These are phyloP conservation scores for Boletus bicolor DNA, from an alignment of 768 basidiomycete genomes.

Conservation along the genomic window DNA sequence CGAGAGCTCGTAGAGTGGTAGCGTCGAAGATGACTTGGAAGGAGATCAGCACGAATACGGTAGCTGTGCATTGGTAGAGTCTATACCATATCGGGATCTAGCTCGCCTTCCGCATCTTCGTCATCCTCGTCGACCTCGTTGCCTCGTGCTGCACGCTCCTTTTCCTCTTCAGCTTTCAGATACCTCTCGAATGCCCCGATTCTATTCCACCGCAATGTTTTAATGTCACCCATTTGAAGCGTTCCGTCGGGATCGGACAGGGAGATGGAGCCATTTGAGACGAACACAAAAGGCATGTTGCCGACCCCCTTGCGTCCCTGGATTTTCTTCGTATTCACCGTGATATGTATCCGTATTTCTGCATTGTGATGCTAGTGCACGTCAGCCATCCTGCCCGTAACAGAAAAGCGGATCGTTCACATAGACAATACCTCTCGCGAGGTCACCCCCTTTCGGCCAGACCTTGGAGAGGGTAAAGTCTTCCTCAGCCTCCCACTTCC, in stretches of 20 bases:
- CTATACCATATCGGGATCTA: conserved; percentile 29
- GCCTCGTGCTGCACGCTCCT: conserved; percentile 20
- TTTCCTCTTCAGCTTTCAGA: conserved; percentile 27
- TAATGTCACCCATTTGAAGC: conserved; percentile 22
- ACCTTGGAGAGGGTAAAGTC: conserved; percentile 57
- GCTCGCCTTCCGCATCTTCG: conserved; percentile 24
- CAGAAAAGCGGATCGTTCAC: conserved; percentile 38
- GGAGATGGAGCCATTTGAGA: conserved; percentile 42
- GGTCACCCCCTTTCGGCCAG: conserved; percentile 48
- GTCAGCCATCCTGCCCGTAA: not conserved
- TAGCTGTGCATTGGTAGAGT: not conserved
- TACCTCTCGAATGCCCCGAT: conserved; percentile 28
- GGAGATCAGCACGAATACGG: not conserved
- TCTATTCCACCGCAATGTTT: conserved; percentile 31
- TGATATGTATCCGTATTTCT: conserved; percentile 57
- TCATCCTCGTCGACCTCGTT: conserved; percentile 19
- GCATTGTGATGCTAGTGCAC: conserved; percentile 49
- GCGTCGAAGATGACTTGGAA: conserved; percentile 26
- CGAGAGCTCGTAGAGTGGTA: conserved; percentile 25
- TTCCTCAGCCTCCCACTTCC: conserved; percentile 71
- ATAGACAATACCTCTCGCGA: conserved; percentile 53
- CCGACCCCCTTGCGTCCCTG: conserved; percentile 54
- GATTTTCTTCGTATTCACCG: conserved; percentile 51
- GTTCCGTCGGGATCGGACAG: conserved; percentile 22
- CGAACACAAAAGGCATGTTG: conserved; percentile 61